These are phyloP conservation scores for Biscutella laevigata DNA, from an alignment of 441 rosid genomes.

Conservation along the genomic window DNA sequence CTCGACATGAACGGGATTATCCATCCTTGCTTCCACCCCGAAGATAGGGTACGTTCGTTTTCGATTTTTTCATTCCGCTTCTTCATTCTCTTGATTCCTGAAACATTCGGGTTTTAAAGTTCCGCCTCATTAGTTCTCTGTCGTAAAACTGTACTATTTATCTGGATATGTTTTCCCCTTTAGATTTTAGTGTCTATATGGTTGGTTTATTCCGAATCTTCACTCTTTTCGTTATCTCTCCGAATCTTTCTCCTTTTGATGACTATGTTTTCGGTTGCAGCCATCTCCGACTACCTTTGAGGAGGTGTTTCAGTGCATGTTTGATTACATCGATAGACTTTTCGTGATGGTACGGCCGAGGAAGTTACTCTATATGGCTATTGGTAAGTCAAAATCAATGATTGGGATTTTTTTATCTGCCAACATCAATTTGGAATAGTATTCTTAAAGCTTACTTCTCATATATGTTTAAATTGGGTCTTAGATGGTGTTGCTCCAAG, in stretches of 20 bases:
- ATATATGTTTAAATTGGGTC: conserved; percentile 19
- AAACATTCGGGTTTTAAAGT: not conserved
- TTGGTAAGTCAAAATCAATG: conserved; percentile 72
- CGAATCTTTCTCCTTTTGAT: not conserved
- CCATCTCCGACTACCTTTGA: conserved; percentile 71
- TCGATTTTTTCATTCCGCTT: not conserved
- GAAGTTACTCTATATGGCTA: conserved; percentile 74
- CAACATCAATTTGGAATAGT: not conserved
- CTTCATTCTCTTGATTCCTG: not conserved
- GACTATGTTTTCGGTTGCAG: conserved; percentile 35
- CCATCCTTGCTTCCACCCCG: conserved; percentile 93
- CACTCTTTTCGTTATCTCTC: too few species aligned
- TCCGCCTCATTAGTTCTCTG: not conserved
- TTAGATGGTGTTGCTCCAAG: conserved; percentile 94
- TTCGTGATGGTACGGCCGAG: conserved; percentile 87
- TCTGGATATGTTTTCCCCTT: too few species aligned
- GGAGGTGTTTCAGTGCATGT: conserved; percentile 80
- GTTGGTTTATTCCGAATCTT: too few species aligned
- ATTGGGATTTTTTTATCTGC: not conserved
- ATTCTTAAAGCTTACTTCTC: not conserved
- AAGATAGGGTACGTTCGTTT: conserved; percentile 49
- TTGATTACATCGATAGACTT: conserved; percentile 82
- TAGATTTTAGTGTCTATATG: too few species aligned
- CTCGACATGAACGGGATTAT: conserved; percentile 93
- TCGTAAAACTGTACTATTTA: too few species aligned